phyloP scores from a whole-genome alignment of 768 basidiomycete genomes.

The Gautieria morchelliformis region DNA sequence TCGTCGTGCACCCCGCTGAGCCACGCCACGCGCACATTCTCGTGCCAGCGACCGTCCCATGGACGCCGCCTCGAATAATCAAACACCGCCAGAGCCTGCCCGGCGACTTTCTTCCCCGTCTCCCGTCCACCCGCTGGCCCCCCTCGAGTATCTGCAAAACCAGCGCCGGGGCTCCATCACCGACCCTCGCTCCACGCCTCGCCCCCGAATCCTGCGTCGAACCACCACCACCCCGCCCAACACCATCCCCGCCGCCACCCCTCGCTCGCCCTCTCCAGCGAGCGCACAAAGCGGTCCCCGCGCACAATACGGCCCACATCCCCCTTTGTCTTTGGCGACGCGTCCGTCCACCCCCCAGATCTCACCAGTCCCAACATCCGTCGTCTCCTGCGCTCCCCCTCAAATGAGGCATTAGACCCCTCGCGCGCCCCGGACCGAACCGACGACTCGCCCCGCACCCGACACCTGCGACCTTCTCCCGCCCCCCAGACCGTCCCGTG shows the following conservation, averaged over 20 bases:
- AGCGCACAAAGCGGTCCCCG: conserved; percentile 20
- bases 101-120: conserved; percentile 4
- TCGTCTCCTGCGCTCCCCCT: conserved; percentile 51
- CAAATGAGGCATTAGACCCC: conserved; percentile 29
- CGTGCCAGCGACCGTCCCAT: too few species aligned
- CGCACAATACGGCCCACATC: conserved; percentile 49
- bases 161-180: conserved; percentile 80
- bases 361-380: conserved; percentile 22
- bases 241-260: conserved; percentile 6
- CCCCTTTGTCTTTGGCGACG: conserved; percentile 65
- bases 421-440: conserved; percentile 6
- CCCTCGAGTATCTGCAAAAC: conserved; percentile 69
- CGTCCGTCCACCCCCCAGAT: conserved; percentile 28
- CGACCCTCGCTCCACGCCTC: conserved; percentile 60
- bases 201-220: conserved; percentile 18
- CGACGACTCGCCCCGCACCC: conserved; percentile 6
- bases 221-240: conserved; percentile 10
- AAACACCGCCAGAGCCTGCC: conserved; percentile 6
- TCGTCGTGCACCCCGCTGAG: not conserved
- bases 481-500: not conserved
- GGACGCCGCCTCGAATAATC: conserved; percentile 10
- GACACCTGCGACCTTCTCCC: not conserved
- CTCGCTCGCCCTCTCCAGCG: conserved; percentile 6
- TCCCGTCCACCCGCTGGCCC: conserved; percentile 49
- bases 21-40: too few species aligned